These are phyloP conservation scores for Kwoniella botswanensis DNA, from an alignment of 768 basidiomycete species.

Conservation along the genomic window DNA sequence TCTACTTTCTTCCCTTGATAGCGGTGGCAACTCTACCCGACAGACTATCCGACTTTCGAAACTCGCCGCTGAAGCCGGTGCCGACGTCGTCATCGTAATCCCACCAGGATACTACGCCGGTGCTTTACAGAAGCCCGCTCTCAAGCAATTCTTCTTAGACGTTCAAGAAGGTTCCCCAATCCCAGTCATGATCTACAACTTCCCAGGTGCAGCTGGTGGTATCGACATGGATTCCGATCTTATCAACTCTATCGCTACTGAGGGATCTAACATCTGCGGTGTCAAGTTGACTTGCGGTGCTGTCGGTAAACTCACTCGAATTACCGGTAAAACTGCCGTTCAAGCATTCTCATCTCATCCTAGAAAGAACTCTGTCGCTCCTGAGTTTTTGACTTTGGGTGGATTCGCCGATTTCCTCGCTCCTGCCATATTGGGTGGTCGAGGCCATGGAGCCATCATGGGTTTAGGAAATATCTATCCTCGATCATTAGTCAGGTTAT, in stretches of 20 bases:
- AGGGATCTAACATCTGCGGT: slow-evolving; percentile 78
- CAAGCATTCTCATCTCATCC: slow-evolving; percentile 69
- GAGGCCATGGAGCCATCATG: slow-evolving; percentile 84
- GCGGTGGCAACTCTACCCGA: slow-evolving; percentile 77
- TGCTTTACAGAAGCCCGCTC: slow-evolving; percentile 68
- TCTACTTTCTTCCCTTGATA: slow-evolving; percentile 13
- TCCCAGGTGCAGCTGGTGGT: slow-evolving; percentile 83
- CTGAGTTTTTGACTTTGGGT: slow-evolving; percentile 78
- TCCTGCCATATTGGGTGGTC: slow-evolving; percentile 70
- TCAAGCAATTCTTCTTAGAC: slow-evolving; percentile 79
- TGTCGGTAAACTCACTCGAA: slow-evolving; percentile 87
- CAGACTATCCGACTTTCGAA: slow-evolving; percentile 76
- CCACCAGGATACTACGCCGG: slow-evolving; percentile 86
- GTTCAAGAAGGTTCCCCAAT: slow-evolving; percentile 79
- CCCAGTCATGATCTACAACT: slow-evolving; percentile 87
- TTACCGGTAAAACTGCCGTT: slow-evolving; percentile 68
- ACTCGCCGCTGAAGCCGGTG: slow-evolving; percentile 81
- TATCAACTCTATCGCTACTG: slow-evolving; percentile 75
- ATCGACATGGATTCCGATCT: slow-evolving; percentile 90
- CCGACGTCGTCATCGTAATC: slow-evolving; percentile 85
- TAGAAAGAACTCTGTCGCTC: slow-evolving; percentile 69
- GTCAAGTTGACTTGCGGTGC: slow-evolving; percentile 93
- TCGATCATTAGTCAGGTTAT: slow-evolving; percentile 67
- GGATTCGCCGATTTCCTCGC: slow-evolving; percentile 84
- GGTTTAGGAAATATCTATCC: slow-evolving; percentile 77